Base-by-base conservation (phyloP, 495 filamentous ascomycete species). In the Filosporella fistucella region DNA sequence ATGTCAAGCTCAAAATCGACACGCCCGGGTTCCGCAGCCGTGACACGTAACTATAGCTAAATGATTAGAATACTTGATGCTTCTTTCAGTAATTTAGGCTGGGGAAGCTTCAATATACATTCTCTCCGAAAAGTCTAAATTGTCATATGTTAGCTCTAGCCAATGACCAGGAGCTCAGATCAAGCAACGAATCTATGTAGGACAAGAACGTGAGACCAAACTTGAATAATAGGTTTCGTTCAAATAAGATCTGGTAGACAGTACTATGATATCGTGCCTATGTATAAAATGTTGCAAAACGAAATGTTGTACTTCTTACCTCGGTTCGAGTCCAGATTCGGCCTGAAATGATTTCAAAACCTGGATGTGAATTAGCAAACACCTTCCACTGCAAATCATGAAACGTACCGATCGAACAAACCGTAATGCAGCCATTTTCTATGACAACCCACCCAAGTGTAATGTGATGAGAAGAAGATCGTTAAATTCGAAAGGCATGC, bases 1-100 rank as follows among this genome's bases (percentile, higher is more conserved):
- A 98, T 86, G 44, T 87, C 76, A 24, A 98, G 71, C 60, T 95
- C 88, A 61, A 98, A 95, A 34, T 86, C 81, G 29, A 98, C 91
- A 22, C 70, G 72, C 28, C 91, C 91, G 7, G 84, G 81, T n/a
- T 63, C 65, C 39, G 89, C 91, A 38, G 82, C 74, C 14, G 79
- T 89, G 25, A 97, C 72, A 37, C 80, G 82, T 34, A 98, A 72
- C 86, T 95, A 40, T 13, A 35, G 33, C 33, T 16, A 35, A n/a
- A 8, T 47, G 11, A 24, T 3, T 28, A 21, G n/a, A 22, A 45
- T 12, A 25, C n/a, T 10, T 37, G 13, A 12, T 9, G 24, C 3
- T 17, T n/a, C 12, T 12, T 8, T 12, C 22, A 36, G 13, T 23
- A 39, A 17, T 60, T 34, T 51, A 22, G 28, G 30, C 32, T 45